Base-by-base conservation (phyloP, 2,329 filamentous ascomycete species). In the Venturiaceae sp. region DNA sequence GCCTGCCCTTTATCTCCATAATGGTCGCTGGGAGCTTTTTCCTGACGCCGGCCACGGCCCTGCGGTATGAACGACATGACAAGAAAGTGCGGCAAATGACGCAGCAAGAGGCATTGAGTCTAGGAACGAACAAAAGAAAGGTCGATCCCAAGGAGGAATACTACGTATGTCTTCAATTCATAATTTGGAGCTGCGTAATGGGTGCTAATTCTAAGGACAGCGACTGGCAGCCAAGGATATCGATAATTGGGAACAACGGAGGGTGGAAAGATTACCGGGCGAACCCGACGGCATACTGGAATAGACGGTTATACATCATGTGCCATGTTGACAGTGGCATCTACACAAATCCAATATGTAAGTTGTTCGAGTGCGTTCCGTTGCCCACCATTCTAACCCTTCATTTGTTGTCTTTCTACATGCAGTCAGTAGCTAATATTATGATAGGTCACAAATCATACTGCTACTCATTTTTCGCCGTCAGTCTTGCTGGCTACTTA, bases 211-310 rank as follows among this genome's bases (percentile, higher is more conserved):
- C 28, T 28, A 13, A 11, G 19, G 37, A 59, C 72, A 94, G 88
- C 83, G 85, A 74, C 77, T 89, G 39, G 88, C 90, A 65, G 88
- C 89, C 33, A 95, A 95, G 72, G 94, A 97, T 69, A 75, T 97
- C 61, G 92, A 99, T 67, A 83, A 90, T 68, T 99, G 94, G 94
- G 92, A 97, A 71, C 94, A 97, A 75, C 95, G 94, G 74, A 84
- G 95, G 57, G 91, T 97, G 11, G 85, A 96, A 76, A 80, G 94
- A 69, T 80, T 96, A 61, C 85, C 89, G 21, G 94, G 94, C 64
- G 95, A 99, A 73, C 87, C 83, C 61, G 92, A 99, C 71, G 92
- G 92, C 34, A 82, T 89, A 55, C 71, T 96, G 64, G 62, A 47
- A 58, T 53, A 39, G 44, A 13, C 30, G 16, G 44, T 7, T n/a